phyloP scores from a whole-genome alignment of 192 early-diverging fungal genomes.

The Spinellus fusiger region DNA sequence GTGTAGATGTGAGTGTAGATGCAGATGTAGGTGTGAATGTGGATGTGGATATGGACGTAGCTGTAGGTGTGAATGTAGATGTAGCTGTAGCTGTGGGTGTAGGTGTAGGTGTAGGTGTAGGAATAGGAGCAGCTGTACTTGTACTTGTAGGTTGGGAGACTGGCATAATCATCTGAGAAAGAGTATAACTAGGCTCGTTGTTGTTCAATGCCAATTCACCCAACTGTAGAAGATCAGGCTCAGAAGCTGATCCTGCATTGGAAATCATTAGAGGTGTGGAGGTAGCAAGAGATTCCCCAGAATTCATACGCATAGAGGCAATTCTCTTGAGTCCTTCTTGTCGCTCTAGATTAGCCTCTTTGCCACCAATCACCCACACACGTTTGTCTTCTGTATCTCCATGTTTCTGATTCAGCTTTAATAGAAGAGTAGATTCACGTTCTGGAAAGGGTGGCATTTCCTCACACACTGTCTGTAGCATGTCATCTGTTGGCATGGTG shows the following conservation, averaged over 20 bases:
- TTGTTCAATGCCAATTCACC: slow-evolving; percentile 23
- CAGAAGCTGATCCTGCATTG: not conserved
- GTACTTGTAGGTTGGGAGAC: not conserved
- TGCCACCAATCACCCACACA: slow-evolving; percentile 89
- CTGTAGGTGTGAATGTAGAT: too few species aligned
- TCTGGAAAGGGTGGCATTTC: slow-evolving; percentile 99
- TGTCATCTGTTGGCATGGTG: slow-evolving; percentile 75
- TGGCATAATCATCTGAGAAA: too few species aligned
- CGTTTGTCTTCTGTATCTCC: slow-evolving; percentile 93
- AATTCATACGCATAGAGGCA: slow-evolving; percentile 19
- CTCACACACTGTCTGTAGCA: slow-evolving; percentile 90
- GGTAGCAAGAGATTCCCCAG: not conserved
- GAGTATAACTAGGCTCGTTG: not conserved
- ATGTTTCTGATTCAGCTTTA: slow-evolving; percentile 76
- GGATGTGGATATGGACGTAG: too few species aligned
- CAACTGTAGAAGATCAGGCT: slow-evolving; percentile 29
- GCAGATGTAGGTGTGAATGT: too few species aligned
- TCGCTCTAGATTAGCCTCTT: slow-evolving; percentile 68
- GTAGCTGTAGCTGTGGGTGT: too few species aligned
- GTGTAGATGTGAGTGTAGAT: too few species aligned
- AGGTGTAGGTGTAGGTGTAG: too few species aligned
- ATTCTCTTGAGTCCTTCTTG: slow-evolving; percentile 35
- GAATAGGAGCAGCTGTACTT: slow-evolving; percentile 17
- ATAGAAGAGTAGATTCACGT: slow-evolving; percentile 84
- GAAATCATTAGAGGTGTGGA: slow-evolving; percentile 1